A percentile compares a stretch with the other conserved stretches of the same genome.
Conservation (phyloP, 2,329 filamentous ascomycete genomes). For the Aspergillus unguis region DNA sequence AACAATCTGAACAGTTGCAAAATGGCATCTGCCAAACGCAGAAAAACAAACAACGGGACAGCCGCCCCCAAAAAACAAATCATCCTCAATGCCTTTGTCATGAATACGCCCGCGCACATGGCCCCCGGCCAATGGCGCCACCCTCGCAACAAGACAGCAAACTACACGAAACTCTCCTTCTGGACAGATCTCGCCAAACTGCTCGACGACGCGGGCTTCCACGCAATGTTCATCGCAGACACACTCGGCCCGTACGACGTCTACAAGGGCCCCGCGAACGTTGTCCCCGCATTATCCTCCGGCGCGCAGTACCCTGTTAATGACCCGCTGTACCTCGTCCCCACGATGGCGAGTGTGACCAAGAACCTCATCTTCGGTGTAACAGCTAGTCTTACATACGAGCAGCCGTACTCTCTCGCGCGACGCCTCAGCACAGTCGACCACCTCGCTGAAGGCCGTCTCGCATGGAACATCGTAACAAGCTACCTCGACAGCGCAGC, state of each 20-base stretch:
- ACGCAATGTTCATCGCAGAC: slow-evolving; percentile 52
- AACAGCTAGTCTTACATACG: slow-evolving; percentile 55
- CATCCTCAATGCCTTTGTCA: slow-evolving; percentile 49
- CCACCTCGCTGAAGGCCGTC: slow-evolving; percentile 50
- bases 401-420: slow-evolving; percentile 54
- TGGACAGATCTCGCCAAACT: slow-evolving; percentile 49
- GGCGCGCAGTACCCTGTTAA: slow-evolving; percentile 42
- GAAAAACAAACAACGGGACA: neutral
- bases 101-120: slow-evolving; percentile 47
- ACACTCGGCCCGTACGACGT: slow-evolving; percentile 48
- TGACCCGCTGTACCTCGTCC: slow-evolving; percentile 12
- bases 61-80: slow-evolving; percentile 31
- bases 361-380: slow-evolving; percentile 50
- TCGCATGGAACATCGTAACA: slow-evolving; percentile 55
- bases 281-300: slow-evolving; percentile 37
- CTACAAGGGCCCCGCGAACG: slow-evolving; percentile 43
- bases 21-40: neutral
- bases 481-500: slow-evolving; percentile 49
- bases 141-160: slow-evolving; percentile 34
- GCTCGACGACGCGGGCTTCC: slow-evolving; percentile 49
- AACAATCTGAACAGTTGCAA: neutral
- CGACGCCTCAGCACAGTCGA: slow-evolving; percentile 54
- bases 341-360: slow-evolving; percentile 48
- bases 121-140: slow-evolving; percentile 43
- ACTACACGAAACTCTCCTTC: slow-evolving; percentile 44